These are phyloP conservation scores for Letharia lupina DNA, from an alignment of 495 filamentous ascomycete species.

Conservation along the genomic window DNA sequence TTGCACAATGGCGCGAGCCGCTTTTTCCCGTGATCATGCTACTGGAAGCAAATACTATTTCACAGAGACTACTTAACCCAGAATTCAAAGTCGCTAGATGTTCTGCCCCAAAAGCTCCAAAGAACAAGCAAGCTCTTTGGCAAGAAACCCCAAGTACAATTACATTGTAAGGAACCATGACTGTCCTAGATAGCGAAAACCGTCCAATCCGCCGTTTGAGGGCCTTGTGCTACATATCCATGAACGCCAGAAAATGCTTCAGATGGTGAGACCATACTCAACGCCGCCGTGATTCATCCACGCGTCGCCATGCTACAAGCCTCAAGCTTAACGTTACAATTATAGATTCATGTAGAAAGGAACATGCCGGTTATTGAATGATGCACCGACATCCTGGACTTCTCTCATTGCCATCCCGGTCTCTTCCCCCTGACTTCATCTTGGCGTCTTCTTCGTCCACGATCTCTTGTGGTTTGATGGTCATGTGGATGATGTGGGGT, in stretches of 20 bases:
- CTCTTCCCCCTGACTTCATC: slow-evolving; percentile 55
- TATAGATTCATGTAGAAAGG: neutral
- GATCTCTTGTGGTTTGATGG: slow-evolving; percentile 77
- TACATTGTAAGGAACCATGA: neutral
- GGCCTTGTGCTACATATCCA: neutral
- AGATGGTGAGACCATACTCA: neutral
- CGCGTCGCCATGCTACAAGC: neutral
- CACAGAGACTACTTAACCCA: neutral
- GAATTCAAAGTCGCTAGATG: neutral
- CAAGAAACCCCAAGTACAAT: neutral
- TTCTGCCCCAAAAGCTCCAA: neutral
- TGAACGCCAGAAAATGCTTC: slow-evolving; percentile 2
- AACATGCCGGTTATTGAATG: slow-evolving; percentile 33
- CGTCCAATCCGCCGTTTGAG: neutral
- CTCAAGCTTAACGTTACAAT: slow-evolving; percentile 1
- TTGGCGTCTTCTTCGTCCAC: slow-evolving; percentile 85
- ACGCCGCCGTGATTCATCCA: neutral
- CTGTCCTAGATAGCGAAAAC: neutral
- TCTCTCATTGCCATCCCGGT: slow-evolving; percentile 53
- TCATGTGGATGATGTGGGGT: slow-evolving; percentile 87
- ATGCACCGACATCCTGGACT: slow-evolving; percentile 70
- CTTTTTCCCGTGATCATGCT: neutral
- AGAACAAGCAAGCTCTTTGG: neutral
- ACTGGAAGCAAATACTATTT: neutral
- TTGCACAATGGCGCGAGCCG: neutral